A percentile compares a stretch with the other conserved stretches of the same genome.
These are phyloP conservation scores for Nitzschia inconspicua DNA, from an alignment of 108 stramenopile genomes.

Conservation along the genomic window DNA sequence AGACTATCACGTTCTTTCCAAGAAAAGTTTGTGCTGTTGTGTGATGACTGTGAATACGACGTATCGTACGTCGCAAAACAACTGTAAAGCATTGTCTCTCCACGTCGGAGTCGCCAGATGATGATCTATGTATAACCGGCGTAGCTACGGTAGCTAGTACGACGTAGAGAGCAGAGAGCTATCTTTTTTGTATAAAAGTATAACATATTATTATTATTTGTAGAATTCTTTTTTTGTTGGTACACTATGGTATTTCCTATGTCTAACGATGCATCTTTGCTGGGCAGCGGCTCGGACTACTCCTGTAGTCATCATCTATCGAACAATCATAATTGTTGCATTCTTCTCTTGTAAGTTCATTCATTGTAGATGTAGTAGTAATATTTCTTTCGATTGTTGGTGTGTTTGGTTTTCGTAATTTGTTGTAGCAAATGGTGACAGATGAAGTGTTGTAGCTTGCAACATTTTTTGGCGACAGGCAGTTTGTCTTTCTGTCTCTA, in stretches of 20 bases:
- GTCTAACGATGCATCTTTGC: slow-evolving; percentile 24
- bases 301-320: slow-evolving; percentile 12
- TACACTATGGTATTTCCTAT: slow-evolving; percentile 25
- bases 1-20: too few species aligned
- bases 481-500: neutral
- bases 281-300: neutral
- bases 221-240: slow-evolving; percentile 22
- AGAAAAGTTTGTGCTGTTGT: too few species aligned
- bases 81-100: too few species aligned
- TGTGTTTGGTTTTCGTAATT: neutral
- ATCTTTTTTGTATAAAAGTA: too few species aligned
- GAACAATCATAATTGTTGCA: slow-evolving; percentile 8
- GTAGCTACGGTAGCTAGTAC: too few species aligned
- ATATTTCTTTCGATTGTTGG: neutral
- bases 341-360: neutral
- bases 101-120: too few species aligned
- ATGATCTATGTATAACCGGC: too few species aligned
- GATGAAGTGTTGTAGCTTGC: slow-evolving; percentile 3
- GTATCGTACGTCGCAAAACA: too few species aligned
- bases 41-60: too few species aligned
- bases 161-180: too few species aligned
- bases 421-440: slow-evolving; percentile 1
- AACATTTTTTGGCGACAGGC: neutral
- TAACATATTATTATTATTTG: slow-evolving; percentile 16
- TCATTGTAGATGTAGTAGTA: neutral